phyloP scores from a whole-genome alignment of 805 yeast species.

The Wilhelminamyces savonicus region DNA sequence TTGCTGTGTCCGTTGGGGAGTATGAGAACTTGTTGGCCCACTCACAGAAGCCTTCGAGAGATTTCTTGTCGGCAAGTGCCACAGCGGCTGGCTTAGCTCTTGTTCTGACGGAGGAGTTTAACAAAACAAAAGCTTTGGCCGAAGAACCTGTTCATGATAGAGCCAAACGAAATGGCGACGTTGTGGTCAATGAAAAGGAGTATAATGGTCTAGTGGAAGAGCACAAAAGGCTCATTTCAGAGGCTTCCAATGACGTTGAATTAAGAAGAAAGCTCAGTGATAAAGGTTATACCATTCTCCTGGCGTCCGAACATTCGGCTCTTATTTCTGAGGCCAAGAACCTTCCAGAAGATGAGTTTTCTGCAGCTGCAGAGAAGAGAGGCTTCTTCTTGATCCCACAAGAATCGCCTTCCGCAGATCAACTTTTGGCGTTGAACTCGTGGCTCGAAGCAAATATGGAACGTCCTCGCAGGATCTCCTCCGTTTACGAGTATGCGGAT shows the following conservation, averaged over 20 bases:
- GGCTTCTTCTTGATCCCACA: too few species aligned
- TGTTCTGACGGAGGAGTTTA: constrained; percentile 6
- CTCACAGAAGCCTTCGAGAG: constrained; percentile 1
- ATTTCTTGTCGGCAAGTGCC: constrained; percentile 5
- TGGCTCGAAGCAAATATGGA: constrained; percentile 2
- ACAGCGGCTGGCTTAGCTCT: constrained; percentile 2
- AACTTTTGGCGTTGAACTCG: too few species aligned
- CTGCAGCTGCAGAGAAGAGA: too few species aligned
- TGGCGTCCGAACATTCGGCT: too few species aligned
- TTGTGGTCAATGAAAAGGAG: constrained; percentile 8
- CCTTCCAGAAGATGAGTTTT: too few species aligned
- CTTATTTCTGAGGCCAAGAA: too few species aligned
- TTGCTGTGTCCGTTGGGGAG: constrained; percentile 4
- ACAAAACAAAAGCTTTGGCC: constrained; percentile 7
- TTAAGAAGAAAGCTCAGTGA: too few species aligned
- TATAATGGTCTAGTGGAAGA: constrained; percentile 4
- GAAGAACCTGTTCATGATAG: constrained; percentile 8
- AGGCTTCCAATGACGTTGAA: too few species aligned
- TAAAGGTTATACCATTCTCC: too few species aligned
- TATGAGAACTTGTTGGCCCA: constrained; percentile 1
- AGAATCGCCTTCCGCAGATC: too few species aligned
- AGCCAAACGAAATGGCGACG: constrained; percentile 13
- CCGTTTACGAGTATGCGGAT: constrained; percentile 10
- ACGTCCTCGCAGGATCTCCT: background rate
- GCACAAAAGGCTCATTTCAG: background rate